Evolutionary conservation across 176 grass and related monocot genomes (phyloP).

Genomic region (Dactylis glomerata): DNA sequence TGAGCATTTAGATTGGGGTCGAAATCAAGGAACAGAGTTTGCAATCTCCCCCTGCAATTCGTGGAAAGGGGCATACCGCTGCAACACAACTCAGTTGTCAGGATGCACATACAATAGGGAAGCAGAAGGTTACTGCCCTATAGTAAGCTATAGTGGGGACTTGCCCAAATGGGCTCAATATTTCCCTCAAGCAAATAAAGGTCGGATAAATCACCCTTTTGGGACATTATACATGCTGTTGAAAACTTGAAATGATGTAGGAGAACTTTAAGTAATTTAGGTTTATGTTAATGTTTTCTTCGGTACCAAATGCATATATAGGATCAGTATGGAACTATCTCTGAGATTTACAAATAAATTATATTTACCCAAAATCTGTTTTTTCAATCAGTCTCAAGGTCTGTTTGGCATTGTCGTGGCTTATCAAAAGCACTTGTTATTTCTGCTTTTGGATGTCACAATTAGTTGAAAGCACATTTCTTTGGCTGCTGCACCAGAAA

Average conservation of each 20-base stretch:
- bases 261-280: background rate
- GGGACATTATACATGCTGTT: background rate
- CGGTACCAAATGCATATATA: background rate
- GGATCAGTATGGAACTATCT: background rate
- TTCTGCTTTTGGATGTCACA: background rate
- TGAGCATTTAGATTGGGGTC: conserved; percentile 90
- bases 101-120: conserved; percentile 99
- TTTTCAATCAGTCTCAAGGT: background rate
- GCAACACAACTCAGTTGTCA: conserved; percentile 92
- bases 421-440: background rate
- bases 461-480: background rate
- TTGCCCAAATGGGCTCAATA: conserved; percentile 97
- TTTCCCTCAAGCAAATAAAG: conserved; percentile 96
- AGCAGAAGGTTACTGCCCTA: conserved; percentile 99
- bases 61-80: conserved; percentile 91
- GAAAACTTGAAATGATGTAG: background rate
- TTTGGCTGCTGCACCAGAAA: background rate
- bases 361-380: background rate
- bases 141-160: conserved; percentile 96
- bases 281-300: background rate
- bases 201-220: conserved; percentile 16
- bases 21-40: conserved; percentile 93
- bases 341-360: background rate
- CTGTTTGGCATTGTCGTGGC: background rate
- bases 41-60: conserved; percentile 77